Percentiles rank a stretch among this genome's conserved stretches.
phyloP scores from a whole-genome alignment of 2,329 filamentous ascomycete genomes.

The Scedosporium minutisporum region DNA sequence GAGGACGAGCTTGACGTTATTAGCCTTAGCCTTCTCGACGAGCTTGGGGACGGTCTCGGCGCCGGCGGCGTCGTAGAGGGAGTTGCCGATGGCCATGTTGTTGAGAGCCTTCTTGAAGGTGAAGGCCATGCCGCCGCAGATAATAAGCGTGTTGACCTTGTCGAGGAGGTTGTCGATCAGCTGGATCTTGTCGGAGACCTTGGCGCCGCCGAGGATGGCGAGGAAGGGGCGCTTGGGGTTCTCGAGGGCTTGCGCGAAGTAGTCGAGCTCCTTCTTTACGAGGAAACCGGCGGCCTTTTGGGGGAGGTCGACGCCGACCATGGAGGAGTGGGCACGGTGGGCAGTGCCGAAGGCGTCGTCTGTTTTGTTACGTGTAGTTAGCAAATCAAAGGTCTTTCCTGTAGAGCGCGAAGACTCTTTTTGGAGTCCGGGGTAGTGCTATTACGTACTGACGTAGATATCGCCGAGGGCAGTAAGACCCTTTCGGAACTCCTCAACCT shows the following conservation, averaged over 20 bases:
- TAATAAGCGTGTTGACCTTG: slow-evolving; percentile 94
- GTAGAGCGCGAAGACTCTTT: background rate
- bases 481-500: slow-evolving; percentile 90
- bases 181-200: slow-evolving; percentile 99
- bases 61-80: slow-evolving; percentile 86
- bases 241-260: slow-evolving; percentile 96
- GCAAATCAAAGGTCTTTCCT: background rate
- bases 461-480: slow-evolving; percentile 90
- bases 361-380: background rate
- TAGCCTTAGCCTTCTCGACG: slow-evolving; percentile 90
- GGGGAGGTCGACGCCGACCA: slow-evolving; percentile 92
- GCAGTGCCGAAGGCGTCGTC: slow-evolving; percentile 91
- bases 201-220: slow-evolving; percentile 94
- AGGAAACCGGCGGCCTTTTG: slow-evolving; percentile 97
- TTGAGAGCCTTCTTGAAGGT: slow-evolving; percentile 99
- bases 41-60: slow-evolving; percentile 82
- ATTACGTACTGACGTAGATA: slow-evolving; percentile 78
- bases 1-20: slow-evolving; percentile 90
- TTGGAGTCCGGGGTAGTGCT: background rate
- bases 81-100: slow-evolving; percentile 79
- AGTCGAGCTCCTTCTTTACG: slow-evolving; percentile 99
- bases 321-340: slow-evolving; percentile 96
- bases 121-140: slow-evolving; percentile 98
- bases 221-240: slow-evolving; percentile 91
- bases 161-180: slow-evolving; percentile 97